A percentile compares a stretch with the other conserved stretches of the same genome.
These are phyloP conservation scores for Acanthamoeba sp. DNA, from an alignment of 208 protist species.

Conservation along the genomic window DNA sequence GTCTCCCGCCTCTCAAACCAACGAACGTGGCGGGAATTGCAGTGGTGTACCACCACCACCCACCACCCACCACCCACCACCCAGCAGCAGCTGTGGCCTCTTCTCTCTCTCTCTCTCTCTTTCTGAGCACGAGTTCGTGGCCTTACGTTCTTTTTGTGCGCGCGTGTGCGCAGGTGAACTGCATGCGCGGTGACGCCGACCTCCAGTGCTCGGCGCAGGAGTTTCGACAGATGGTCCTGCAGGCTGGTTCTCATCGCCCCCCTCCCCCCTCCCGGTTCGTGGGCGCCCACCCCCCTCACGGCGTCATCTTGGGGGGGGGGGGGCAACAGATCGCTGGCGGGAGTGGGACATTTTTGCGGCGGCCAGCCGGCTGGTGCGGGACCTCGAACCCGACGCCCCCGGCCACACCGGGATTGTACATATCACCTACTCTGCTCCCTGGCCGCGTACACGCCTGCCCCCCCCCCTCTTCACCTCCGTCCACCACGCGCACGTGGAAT, in stretches of 20 bases:
- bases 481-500: not conserved
- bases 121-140: not conserved
- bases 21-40: no score
- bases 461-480: not conserved
- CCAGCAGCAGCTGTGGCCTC: no score
- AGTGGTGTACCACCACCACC: no score
- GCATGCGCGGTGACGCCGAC: conserved; percentile 21
- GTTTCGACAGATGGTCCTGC: conserved; percentile 10
- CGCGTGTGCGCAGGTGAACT: not conserved
- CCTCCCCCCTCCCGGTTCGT: not conserved
- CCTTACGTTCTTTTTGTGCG: no score
- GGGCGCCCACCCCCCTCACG: no score
- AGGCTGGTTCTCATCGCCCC: not conserved
- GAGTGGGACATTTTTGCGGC: conserved; percentile 63
- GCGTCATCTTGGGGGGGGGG: no score
- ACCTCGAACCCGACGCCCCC: not conserved
- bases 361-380: not conserved
- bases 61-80: no score
- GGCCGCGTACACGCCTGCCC: not conserved
- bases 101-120: not conserved
- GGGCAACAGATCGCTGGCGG: not conserved
- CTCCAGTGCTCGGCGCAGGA: not conserved
- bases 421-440: conserved; percentile 36
- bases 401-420: conserved; percentile 16
- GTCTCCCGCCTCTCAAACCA: not conserved